Conservation (phyloP, 257 asterid genomes). For the Schizonepeta tenuifolia region DNA sequence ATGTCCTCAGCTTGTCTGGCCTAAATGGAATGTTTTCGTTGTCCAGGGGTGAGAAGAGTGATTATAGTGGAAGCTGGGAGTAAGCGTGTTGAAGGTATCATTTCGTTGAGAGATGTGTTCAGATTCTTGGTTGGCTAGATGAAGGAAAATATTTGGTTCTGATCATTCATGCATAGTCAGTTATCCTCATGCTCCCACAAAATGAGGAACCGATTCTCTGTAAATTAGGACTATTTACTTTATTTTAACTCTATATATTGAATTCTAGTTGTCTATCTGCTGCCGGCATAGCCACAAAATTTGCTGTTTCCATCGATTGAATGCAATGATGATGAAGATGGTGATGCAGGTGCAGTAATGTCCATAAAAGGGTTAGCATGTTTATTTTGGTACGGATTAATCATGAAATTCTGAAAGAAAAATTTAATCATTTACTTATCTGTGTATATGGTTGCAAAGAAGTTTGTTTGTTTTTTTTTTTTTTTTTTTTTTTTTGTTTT, state of each 20-base stretch:
- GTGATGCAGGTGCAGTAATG: slow-evolving; percentile 26
- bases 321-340: slow-evolving; percentile 12
- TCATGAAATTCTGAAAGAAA: not conserved
- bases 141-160: slow-evolving; percentile 24
- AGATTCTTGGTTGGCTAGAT: slow-evolving; percentile 61
- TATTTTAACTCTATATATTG: slow-evolving; percentile 29
- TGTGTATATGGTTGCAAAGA: no score
- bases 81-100: slow-evolving; percentile 76
- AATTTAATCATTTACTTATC: no score
- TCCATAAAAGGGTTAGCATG: slow-evolving; percentile 25
- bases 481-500: no score
- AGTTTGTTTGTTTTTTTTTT: no score
- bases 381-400: not conserved
- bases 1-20: not conserved
- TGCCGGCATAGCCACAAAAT: slow-evolving; percentile 25
- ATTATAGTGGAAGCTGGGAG: slow-evolving; percentile 81
- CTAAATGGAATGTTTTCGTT: slow-evolving; percentile 3
- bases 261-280: slow-evolving; percentile 21
- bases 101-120: slow-evolving; percentile 69
- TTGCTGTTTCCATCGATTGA: slow-evolving; percentile 22
- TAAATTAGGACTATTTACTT: slow-evolving; percentile 55
- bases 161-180: slow-evolving; percentile 6
- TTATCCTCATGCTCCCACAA: slow-evolving; percentile 32
- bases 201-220: slow-evolving; percentile 40
- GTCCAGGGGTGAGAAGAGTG: slow-evolving; percentile 70